Evolutionary conservation across 441 rosid species (phyloP).

Genomic region (Hura crepitans): DNA sequence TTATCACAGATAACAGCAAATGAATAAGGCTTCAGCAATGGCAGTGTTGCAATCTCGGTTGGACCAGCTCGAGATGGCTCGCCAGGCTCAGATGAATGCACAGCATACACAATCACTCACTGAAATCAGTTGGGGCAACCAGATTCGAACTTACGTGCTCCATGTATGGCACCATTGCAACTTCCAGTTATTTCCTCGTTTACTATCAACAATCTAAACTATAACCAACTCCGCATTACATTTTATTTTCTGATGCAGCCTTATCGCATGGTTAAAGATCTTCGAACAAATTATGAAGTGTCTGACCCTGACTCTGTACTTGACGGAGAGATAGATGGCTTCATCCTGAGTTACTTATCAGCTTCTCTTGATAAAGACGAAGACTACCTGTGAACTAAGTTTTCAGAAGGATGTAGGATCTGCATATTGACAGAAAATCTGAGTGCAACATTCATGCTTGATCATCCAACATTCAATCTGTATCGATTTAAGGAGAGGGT

Average conservation of each 20-base stretch:
- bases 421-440: not conserved
- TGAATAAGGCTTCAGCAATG: slow-evolving; percentile 96
- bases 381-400: slow-evolving; percentile 18
- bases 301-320: slow-evolving; percentile 86
- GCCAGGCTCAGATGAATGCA: slow-evolving; percentile 85
- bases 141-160: slow-evolving; percentile 84
- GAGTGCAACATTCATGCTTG: not conserved
- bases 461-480: not conserved
- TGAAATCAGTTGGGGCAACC: slow-evolving; percentile 93
- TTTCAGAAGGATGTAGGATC: not conserved
- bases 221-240: not conserved
- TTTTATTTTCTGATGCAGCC: slow-evolving; percentile 48
- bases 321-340: slow-evolving; percentile 90
- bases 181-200: slow-evolving; percentile 5
- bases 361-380: slow-evolving; percentile 62
- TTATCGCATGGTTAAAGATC: slow-evolving; percentile 93
- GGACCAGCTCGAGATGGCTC: slow-evolving; percentile 88
- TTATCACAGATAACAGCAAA: slow-evolving; percentile 70
- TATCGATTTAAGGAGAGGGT: not conserved
- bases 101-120: slow-evolving; percentile 92
- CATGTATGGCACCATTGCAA: slow-evolving; percentile 49
- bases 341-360: slow-evolving; percentile 77
- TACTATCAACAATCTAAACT: not conserved
- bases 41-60: slow-evolving; percentile 89
- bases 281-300: slow-evolving; percentile 82